phyloP scores from a whole-genome alignment of 257 asterid genomes.

The Schizonepeta tenuifolia region DNA sequence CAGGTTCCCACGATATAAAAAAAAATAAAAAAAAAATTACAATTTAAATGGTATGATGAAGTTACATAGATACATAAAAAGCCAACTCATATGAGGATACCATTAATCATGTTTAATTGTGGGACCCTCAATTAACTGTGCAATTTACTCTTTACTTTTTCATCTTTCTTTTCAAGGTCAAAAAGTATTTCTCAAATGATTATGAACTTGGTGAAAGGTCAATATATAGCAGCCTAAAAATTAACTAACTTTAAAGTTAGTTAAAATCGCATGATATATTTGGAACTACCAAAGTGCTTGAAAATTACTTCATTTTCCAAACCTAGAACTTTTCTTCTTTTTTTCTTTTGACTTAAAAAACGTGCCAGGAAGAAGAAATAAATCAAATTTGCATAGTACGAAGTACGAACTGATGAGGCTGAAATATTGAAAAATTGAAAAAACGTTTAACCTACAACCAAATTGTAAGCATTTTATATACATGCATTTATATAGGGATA shows the following conservation, averaged over 20 bases:
- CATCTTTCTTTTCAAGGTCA: background rate
- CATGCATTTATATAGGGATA: background rate
- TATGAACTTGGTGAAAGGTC: conserved; percentile 2
- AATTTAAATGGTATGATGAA: no score
- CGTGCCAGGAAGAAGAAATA: background rate
- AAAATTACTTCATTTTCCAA: background rate
- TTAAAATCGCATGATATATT: conserved; percentile 23
- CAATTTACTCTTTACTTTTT: background rate
- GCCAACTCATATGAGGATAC: conserved; percentile 3
- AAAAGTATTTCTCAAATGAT: background rate
- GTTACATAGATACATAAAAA: background rate
- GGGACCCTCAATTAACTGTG: background rate
- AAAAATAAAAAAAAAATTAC: no score
- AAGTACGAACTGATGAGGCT: no score
- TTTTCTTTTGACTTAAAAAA: background rate
- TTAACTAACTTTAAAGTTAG: conserved; percentile 30
- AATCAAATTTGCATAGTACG: background rate
- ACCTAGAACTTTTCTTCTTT: background rate
- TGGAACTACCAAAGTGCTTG: conserved; percentile 11
- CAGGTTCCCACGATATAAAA: no score
- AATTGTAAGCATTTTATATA: background rate
- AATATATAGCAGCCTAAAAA: conserved; percentile 8
- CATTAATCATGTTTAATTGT: conserved; percentile 13
- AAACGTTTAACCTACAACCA: conserved; percentile 13
- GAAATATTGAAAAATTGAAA: background rate